phyloP scores from a whole-genome alignment of 2,329 filamentous ascomycete species.

The Ophiostoma sp. region DNA sequence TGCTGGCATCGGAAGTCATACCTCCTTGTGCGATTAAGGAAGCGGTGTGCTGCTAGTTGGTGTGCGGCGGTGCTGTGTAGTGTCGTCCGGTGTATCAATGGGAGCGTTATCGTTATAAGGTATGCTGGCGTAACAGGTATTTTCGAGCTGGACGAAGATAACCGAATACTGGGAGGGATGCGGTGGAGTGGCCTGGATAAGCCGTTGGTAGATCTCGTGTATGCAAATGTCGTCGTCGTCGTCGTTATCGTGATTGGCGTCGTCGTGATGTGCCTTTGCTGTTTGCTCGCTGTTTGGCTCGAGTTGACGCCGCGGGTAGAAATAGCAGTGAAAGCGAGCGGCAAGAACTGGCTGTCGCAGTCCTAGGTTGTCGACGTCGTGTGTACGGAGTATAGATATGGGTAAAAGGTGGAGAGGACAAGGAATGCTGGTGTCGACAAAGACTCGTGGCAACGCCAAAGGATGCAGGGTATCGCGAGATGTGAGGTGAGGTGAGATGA shows the following conservation, averaged over 20 bases:
- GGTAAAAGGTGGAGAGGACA: background rate
- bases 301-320: background rate
- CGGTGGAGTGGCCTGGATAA: background rate
- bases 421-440: background rate
- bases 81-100: background rate
- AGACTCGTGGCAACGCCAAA: background rate
- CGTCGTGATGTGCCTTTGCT: background rate
- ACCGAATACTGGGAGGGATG: background rate
- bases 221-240: background rate
- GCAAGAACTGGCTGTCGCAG: background rate
- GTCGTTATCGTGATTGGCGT: background rate
- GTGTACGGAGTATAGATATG: background rate
- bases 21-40: background rate
- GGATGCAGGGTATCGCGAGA: slow-evolving; percentile 9
- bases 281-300: too few relatives aligned
- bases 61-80: background rate
- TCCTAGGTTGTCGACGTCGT: background rate
- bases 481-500: background rate
- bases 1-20: slow-evolving; percentile 24
- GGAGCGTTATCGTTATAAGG: background rate
- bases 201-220: background rate
- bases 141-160: background rate
- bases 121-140: slow-evolving; percentile 1
- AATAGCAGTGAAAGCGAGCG: slow-evolving; percentile 1
- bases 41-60: background rate